Evolutionary conservation across 306 rosid species (phyloP).

Genomic region (Fagus sylvatica): DNA sequence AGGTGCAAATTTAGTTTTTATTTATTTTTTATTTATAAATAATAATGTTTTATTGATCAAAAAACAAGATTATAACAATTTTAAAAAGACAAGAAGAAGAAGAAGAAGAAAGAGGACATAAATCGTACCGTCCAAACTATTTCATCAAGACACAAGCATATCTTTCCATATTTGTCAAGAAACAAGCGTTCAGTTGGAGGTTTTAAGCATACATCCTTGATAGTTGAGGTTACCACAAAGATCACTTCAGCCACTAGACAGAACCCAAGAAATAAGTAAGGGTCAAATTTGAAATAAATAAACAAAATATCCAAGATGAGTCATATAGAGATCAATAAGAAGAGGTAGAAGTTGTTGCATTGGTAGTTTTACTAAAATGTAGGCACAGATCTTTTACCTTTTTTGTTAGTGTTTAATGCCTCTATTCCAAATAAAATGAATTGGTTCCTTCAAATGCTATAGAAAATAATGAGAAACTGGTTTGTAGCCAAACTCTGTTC

Average conservation of each 20-base stretch:
- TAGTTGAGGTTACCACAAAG: conserved; percentile 76
- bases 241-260: conserved; percentile 86
- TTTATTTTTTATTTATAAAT: too few species aligned
- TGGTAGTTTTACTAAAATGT: neutral
- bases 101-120: conserved; percentile 4
- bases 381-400: neutral
- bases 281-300: neutral
- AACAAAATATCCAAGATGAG: neutral
- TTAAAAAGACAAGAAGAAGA: neutral
- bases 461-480: neutral
- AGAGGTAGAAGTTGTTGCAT: neutral
- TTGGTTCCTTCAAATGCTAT: neutral
- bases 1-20: neutral
- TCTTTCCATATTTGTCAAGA: conserved; percentile 93
- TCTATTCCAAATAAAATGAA: neutral
- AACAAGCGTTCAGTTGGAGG: conserved; percentile 88
- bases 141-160: conserved; percentile 92
- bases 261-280: conserved; percentile 9
- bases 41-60: too few species aligned
- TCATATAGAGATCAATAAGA: conserved; percentile 6
- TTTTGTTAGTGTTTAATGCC: neutral
- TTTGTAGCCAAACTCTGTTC: too few species aligned
- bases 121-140: conserved; percentile 85
- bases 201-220: conserved; percentile 91
- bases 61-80: too few species aligned